phyloP scores from a whole-genome alignment of 139 green algal genomes.

The Deuterostichococcus epilithicus region DNA sequence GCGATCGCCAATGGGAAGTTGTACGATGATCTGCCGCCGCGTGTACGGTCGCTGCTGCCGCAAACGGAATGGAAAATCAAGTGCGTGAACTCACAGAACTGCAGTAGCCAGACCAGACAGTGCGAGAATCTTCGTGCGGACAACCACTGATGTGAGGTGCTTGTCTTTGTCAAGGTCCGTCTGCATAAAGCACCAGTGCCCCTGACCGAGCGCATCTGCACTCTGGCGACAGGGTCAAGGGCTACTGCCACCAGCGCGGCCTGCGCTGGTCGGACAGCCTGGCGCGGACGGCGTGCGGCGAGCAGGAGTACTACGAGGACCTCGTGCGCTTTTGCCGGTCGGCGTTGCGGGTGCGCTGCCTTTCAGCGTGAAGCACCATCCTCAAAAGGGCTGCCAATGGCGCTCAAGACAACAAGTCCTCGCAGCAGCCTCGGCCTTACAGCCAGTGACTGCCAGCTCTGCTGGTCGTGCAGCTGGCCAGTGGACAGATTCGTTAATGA shows the following conservation, averaged over 20 bases:
- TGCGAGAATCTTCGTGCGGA: too few species aligned
- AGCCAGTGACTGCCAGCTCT: too few species aligned
- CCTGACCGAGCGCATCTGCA: background rate
- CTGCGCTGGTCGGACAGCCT: conserved; percentile 59
- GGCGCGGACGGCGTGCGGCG: conserved; percentile 53
- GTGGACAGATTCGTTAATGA: background rate
- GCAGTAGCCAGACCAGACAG: background rate
- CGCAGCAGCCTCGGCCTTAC: too few species aligned
- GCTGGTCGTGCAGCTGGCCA: background rate
- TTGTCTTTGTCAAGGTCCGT: background rate
- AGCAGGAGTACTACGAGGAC: conserved; percentile 92
- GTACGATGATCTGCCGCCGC: conserved; percentile 69
- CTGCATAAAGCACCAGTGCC: background rate
- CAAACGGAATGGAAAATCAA: conserved; percentile 40
- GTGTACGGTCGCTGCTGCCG: conserved; percentile 41
- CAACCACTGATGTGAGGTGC: too few species aligned
- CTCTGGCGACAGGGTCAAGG: conserved; percentile 64
- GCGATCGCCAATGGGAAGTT: conserved; percentile 47
- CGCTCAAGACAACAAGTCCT: too few species aligned
- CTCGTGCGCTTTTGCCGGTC: conserved; percentile 63
- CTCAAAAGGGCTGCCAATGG: too few species aligned
- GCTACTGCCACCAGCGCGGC: conserved; percentile 75
- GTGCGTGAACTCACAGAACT: conserved; percentile 11
- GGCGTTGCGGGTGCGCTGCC: conserved; percentile 55
- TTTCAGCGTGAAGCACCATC: background rate